Evolutionary conservation across 2,329 filamentous ascomycete species (phyloP).

Genomic region (Chaetomiaceae sp.): DNA sequence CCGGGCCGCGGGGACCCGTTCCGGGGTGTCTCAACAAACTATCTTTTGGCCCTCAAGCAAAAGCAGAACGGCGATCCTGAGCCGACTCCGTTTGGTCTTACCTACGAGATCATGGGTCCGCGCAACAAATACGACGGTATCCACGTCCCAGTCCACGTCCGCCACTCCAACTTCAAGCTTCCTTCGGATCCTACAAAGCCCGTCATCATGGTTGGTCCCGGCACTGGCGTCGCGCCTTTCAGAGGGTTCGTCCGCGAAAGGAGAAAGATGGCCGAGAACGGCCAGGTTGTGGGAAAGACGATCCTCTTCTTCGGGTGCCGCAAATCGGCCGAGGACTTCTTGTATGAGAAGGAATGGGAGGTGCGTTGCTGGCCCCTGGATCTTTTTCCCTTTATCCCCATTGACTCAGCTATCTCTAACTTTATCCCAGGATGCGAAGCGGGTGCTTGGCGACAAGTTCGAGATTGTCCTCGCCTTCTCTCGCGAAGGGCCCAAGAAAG

Average conservation of each 20-base stretch:
- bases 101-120: conserved; percentile 82
- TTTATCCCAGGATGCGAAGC: conserved; percentile 66
- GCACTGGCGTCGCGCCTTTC: conserved; percentile 95
- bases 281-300: conserved; percentile 78
- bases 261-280: conserved; percentile 73
- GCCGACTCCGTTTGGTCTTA: conserved; percentile 77
- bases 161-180: conserved; percentile 98
- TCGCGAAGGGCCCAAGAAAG: conserved; percentile 79
- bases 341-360: conserved; percentile 90
- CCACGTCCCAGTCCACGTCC: conserved; percentile 90
- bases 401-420: conserved; percentile 9
- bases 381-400: neutral
- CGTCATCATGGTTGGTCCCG: conserved; percentile 92
- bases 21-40: conserved; percentile 95
- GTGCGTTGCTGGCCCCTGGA: conserved; percentile 50
- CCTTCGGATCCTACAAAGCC: conserved; percentile 92
- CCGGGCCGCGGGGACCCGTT: conserved; percentile 73
- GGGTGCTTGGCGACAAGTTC: conserved; percentile 81
- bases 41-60: conserved; percentile 88
- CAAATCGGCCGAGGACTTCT: conserved; percentile 80
- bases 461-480: conserved; percentile 93
- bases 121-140: conserved; percentile 97
- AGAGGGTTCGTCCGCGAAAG: conserved; percentile 92
- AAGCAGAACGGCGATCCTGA: conserved; percentile 88
- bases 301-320: conserved; percentile 95